A percentile compares a stretch with the other conserved stretches of the same genome.
Evolutionary conservation across 495 filamentous ascomycete species (phyloP).

Genomic region (Choiromyces venosus): DNA sequence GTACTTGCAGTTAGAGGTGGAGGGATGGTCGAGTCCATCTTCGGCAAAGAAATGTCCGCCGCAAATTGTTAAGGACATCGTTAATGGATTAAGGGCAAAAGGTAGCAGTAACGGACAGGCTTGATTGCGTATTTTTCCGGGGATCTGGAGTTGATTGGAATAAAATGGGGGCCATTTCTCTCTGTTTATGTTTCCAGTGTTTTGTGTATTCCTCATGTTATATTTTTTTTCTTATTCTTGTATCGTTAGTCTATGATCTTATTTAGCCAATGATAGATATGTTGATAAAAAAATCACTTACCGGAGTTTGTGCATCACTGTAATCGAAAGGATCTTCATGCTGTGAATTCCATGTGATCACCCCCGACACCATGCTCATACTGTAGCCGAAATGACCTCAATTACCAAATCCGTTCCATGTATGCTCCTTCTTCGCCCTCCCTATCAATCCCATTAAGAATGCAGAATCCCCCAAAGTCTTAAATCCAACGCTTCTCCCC

Average conservation of each 20-base stretch:
- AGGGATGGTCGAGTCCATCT: constrained; percentile 72
- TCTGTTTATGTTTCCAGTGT: constrained; percentile 1
- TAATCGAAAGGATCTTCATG: not conserved
- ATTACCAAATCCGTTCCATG: constrained; percentile 16
- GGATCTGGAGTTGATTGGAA: constrained; percentile 22
- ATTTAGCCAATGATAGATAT: not conserved
- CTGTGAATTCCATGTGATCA: not conserved
- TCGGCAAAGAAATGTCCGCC: constrained; percentile 46
- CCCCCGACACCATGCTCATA: not conserved
- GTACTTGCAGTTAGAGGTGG: constrained; percentile 69
- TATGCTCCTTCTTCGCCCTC: constrained; percentile 32
- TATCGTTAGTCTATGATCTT: not conserved
- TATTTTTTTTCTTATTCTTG: not conserved
- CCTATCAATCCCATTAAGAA: constrained; percentile 41
- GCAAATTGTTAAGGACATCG: constrained; percentile 31
- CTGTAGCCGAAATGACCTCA: not conserved
- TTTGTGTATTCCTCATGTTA: not conserved
- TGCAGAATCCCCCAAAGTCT: constrained; percentile 28
- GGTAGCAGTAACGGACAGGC: not conserved
- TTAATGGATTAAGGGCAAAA: constrained; percentile 17
- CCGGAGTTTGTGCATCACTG: not conserved
- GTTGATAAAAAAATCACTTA: not conserved
- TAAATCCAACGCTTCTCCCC: constrained; percentile 28
- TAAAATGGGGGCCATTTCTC: constrained; percentile 3
- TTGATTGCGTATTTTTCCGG: constrained; percentile 12